Evolutionary conservation across 768 basidiomycete species (phyloP).

Genomic region (Leccinellum rugosiceps): DNA sequence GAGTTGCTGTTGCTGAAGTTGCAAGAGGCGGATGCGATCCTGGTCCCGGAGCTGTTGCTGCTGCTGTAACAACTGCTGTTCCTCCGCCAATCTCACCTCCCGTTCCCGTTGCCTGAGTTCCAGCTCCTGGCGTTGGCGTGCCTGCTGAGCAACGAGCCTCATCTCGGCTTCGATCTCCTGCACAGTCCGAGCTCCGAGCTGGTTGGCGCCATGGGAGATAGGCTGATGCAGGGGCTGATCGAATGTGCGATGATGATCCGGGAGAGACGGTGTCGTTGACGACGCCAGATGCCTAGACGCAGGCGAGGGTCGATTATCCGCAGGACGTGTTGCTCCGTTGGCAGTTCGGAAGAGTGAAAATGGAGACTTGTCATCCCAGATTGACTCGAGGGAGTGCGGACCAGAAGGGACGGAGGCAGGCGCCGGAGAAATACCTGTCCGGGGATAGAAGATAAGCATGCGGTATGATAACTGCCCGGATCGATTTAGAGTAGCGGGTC

Average conservation of each 20-base stretch:
- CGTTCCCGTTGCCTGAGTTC: constrained; percentile 50
- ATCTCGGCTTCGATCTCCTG: constrained; percentile 86
- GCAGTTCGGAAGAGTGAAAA: constrained; percentile 63
- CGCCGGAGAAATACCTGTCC: constrained; percentile 33
- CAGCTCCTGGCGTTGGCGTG: constrained; percentile 36
- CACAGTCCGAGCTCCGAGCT: constrained; percentile 54
- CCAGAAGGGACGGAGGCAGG: constrained; percentile 25
- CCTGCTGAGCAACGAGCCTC: constrained; percentile 56
- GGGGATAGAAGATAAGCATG: constrained; percentile 9
- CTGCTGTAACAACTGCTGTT: constrained; percentile 38
- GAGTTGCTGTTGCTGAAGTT: constrained; percentile 44
- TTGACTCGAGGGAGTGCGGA: constrained; percentile 58
- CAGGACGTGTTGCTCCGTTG: constrained; percentile 46
- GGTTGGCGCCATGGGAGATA: constrained; percentile 32
- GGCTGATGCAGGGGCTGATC: constrained; percentile 39
- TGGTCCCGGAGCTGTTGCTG: constrained; percentile 42
- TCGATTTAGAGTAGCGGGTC: constrained; percentile 7
- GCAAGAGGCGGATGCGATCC: constrained; percentile 38
- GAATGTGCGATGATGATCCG: constrained; percentile 31
- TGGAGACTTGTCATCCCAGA: constrained; percentile 80
- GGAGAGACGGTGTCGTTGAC: constrained; percentile 22
- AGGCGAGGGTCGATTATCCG: constrained; percentile 30
- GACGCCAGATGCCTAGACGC: constrained; percentile 23
- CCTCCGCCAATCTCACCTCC: constrained; percentile 31
- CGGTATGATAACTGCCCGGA: constrained; percentile 3